Conservation (phyloP, 2,329 filamentous ascomycete genomes). For the Fusarium sp. region DNA sequence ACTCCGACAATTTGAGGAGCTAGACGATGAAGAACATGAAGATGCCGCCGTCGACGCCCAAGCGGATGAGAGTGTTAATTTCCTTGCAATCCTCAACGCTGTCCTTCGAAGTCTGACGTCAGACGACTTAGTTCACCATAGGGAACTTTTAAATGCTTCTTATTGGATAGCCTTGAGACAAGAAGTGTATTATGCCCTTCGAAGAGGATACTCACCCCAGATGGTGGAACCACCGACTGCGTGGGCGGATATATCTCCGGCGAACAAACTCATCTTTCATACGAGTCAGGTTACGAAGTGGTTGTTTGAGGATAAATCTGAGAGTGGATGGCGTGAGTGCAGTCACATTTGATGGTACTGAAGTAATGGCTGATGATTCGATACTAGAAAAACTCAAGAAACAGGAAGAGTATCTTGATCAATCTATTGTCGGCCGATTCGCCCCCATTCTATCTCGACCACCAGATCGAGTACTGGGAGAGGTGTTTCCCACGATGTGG, state of each 20-base stretch:
- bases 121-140: constrained; percentile 23
- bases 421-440: constrained; percentile 3
- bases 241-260: constrained; percentile 42
- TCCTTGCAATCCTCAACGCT: constrained; percentile 35
- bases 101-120: constrained; percentile 37
- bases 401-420: constrained; percentile 37
- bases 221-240: constrained; percentile 40
- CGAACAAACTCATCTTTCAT: constrained; percentile 39
- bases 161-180: constrained; percentile 45
- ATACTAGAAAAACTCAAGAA: constrained; percentile 24
- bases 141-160: constrained; percentile 30
- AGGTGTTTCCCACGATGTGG: constrained; percentile 42
- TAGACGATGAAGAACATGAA: constrained; percentile 41
- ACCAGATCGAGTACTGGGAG: constrained; percentile 22
- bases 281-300: constrained; percentile 41
- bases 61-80: constrained; percentile 25
- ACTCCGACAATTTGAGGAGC: constrained; percentile 39
- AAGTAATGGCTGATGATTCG: rapidly evolving
- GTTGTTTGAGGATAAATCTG: constrained; percentile 32
- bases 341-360: rapidly evolving
- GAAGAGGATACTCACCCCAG: constrained; percentile 34
- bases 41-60: neutral
- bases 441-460: constrained; percentile 26
- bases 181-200: constrained; percentile 38
- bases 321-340: constrained; percentile 38